A percentile compares a stretch with the other conserved stretches of the same genome.
Evolutionary conservation across 73 alveolate genomes (phyloP).

Genomic region (Strombidium stylifer): DNA sequence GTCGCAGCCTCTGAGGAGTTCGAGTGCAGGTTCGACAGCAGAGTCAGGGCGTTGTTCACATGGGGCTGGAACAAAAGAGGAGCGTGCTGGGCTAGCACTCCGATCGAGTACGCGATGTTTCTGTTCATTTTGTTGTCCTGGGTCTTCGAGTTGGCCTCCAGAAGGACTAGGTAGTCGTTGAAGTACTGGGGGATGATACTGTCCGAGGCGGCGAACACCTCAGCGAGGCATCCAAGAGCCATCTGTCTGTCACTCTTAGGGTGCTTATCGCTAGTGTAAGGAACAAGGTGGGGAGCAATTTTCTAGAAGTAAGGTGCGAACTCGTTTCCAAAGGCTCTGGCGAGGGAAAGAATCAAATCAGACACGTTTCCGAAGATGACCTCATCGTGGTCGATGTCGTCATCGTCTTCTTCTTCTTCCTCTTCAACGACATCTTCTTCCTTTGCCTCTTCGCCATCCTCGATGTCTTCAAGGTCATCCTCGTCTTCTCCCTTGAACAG

Average conservation of each 20-base stretch:
- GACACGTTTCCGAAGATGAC: constrained; percentile 49
- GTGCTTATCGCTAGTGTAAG: constrained; percentile 27
- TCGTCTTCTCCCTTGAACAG: constrained; percentile 38
- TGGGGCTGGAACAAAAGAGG: constrained; percentile 1
- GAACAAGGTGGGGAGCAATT: constrained; percentile 37
- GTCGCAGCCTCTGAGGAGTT: constrained; percentile 33
- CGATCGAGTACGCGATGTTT: constrained; percentile 48
- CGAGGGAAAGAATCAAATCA: constrained; percentile 33
- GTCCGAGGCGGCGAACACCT: constrained; percentile 46
- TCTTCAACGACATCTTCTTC: constrained; percentile 51
- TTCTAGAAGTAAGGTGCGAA: constrained; percentile 26
- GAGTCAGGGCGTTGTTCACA: constrained; percentile 6
- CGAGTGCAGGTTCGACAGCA: not conserved
- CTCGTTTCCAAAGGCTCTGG: constrained; percentile 55
- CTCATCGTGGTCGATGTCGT: constrained; percentile 60
- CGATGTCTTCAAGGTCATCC: constrained; percentile 42
- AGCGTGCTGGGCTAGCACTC: constrained; percentile 27
- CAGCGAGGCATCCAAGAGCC: constrained; percentile 62
- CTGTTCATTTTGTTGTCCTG: constrained; percentile 36
- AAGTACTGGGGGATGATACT: constrained; percentile 16
- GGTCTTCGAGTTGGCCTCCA: constrained; percentile 10
- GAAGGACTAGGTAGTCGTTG: constrained; percentile 27
- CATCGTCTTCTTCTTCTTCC: constrained; percentile 53
- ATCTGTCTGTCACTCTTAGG: constrained; percentile 52
- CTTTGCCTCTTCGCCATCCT: constrained; percentile 38